These are phyloP conservation scores for Chlorella sp. DNA, from an alignment of 139 green algal genomes.

Conservation along the genomic window DNA sequence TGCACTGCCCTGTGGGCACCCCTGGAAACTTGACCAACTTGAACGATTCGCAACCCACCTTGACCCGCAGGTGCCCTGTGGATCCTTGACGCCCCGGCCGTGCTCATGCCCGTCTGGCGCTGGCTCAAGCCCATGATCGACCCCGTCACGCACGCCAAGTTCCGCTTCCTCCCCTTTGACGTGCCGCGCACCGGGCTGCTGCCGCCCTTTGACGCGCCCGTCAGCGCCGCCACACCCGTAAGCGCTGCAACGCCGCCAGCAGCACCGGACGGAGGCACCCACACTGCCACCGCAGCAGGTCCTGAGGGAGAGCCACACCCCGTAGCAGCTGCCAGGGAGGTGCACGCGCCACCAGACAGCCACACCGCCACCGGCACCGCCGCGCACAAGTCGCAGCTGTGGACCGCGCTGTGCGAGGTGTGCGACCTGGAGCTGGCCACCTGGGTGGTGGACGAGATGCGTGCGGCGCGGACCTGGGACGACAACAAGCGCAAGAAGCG, in stretches of 20 bases:
- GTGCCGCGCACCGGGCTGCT: background rate
- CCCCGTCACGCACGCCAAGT: background rate
- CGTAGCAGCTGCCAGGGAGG: too few relatives aligned
- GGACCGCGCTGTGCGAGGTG: background rate
- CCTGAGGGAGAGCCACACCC: too few relatives aligned
- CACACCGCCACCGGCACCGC: background rate
- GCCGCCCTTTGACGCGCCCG: too few relatives aligned
- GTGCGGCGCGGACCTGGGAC: background rate
- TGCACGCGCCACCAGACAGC: too few relatives aligned
- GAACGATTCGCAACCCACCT: too few relatives aligned
- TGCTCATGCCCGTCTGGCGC: background rate
- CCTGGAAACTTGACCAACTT: too few relatives aligned
- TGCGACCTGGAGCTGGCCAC: background rate
- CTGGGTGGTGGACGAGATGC: background rate
- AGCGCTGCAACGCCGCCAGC: too few relatives aligned
- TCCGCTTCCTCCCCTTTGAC: background rate
- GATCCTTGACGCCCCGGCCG: too few relatives aligned
- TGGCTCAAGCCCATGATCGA: background rate
- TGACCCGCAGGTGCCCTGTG: too few relatives aligned
- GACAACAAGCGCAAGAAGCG: background rate
- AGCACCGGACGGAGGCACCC: too few relatives aligned
- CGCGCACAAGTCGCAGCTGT: background rate
- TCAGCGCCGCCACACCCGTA: too few relatives aligned
- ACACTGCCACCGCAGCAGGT: too few relatives aligned
- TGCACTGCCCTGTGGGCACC: background rate